Base-by-base conservation (phyloP, 2,329 filamentous ascomycete species). In the Penicillium sp. region DNA sequence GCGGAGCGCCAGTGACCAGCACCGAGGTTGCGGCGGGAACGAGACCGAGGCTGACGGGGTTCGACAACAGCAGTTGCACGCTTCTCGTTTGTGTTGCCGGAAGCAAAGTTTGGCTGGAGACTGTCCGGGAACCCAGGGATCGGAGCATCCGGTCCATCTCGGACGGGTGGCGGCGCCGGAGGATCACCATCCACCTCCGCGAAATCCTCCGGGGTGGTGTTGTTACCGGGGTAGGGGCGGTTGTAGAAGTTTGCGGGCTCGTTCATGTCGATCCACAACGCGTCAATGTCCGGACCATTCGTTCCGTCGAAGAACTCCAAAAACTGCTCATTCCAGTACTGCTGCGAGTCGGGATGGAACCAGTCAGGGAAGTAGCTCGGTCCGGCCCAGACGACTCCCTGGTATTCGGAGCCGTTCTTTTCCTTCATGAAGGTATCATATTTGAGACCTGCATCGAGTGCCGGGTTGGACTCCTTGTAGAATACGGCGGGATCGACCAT, bases 301-400 rank as follows among this genome's bases (percentile, higher is more conserved):
- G 85, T 78, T 0, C 82, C 74, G 57, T 81, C 72, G 73, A 92
- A 91, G 74, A 89, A 89, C 1, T 68, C 69, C 0, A 68, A 71
- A 62, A 92, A 87, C 67, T 92, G 82, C 6, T 80, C 78, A 59
- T 83, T 85, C 89, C 89, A 92, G 72, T 85, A 93, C 2, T 75
- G 64, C 47, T 85, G 80, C 2, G 84, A 82, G 50, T 83, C 84
- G 9, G 81, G 79, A 13, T 85, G 76, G 67, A 91, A 90, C 89
- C 89, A 92, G 69, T 92, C 89, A 0, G 87, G 87, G 74, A 88
- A 90, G 10, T 82, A 86, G 1, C 85, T 82, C 13, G 85, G 81
- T 45, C 89, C 89, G 4, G 89, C 85, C 89, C 89, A 93, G n/a
- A 92, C 89, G 16, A 90, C 87, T n/a, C 88, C 84, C 39, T 57